phyloP scores from a whole-genome alignment of 1,284 basidiomycete genomes.

The Cutaneotrichosporon arboriforme region DNA sequence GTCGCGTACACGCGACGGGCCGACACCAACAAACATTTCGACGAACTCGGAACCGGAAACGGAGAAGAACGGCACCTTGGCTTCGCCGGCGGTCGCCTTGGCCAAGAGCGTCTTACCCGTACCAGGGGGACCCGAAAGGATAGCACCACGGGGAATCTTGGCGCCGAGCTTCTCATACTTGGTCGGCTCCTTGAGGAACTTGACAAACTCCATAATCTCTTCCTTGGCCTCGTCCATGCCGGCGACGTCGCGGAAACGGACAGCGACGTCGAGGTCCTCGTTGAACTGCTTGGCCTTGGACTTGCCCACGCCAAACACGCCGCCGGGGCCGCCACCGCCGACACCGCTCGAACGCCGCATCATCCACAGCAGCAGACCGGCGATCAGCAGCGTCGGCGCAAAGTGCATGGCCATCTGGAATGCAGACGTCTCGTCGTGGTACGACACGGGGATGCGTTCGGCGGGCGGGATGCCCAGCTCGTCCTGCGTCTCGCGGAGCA shows the following conservation, averaged over 20 bases:
- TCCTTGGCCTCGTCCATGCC: constrained; percentile 99
- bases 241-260: constrained; percentile 92
- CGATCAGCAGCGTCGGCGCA: constrained; percentile 86
- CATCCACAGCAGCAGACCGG: constrained; percentile 86
- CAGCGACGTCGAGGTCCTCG: constrained; percentile 90
- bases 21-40: constrained; percentile 99
- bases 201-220: constrained; percentile 99
- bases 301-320: constrained; percentile 97
- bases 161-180: constrained; percentile 95
- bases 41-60: constrained; percentile 99
- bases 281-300: constrained; percentile 93
- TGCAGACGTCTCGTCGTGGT: constrained; percentile 88
- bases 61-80: constrained; percentile 93
- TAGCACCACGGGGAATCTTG: constrained; percentile 97
- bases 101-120: constrained; percentile 98
- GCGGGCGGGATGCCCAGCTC: constrained; percentile 86
- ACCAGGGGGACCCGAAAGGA: constrained; percentile 95
- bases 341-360: constrained; percentile 68
- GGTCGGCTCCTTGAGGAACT: constrained; percentile 92
- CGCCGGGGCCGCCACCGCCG: constrained; percentile 58
- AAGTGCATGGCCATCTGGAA: constrained; percentile 81
- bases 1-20: constrained; percentile 93
- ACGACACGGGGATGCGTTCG: constrained; percentile 94
- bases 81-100: constrained; percentile 97
- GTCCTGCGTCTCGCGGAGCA: constrained; percentile 85